Base-by-base conservation (phyloP, 2,329 filamentous ascomycete species). In the Diplodia seriata region DNA sequence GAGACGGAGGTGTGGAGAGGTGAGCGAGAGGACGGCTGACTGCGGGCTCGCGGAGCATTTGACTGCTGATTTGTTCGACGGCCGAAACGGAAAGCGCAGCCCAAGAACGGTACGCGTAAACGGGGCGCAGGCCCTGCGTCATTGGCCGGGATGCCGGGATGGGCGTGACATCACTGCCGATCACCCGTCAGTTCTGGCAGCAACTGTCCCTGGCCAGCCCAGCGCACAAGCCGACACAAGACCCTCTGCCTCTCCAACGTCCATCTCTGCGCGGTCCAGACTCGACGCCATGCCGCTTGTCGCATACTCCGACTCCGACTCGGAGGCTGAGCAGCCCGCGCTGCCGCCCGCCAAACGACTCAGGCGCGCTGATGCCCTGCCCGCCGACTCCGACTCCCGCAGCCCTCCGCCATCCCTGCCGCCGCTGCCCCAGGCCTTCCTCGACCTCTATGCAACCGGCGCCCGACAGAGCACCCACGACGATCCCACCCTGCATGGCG, bases 361-460 rank as follows among this genome's bases (percentile, higher is more conserved):
- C 47, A 49, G 18, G 50, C 55, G 57, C 43, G 29, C 47, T 33
- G 65, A 57, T 26, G 54, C 69, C 67, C 23, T 26, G 43, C 31
- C 54, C 40, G 31, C 69, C 56, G 68, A 63, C 63, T 51, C 69
- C 56, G 68, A 63, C 63, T 51, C 29, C 59, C 59, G 59, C 59
- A 23, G 43, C 47, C 18, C 29, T 47, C 43, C 43, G 26, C 8
- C 14, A 65, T 66, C 70, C 61, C 74, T 57, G 74, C 93, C 92
- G 36, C 91, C 93, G 9, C 85, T 97, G 26, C 94, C 94, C 9
- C 79, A 88, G 14, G 82, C 87, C 67, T 98, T 99, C 78, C 91
- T 93, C 77, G 91, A 97, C 77, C 85, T 98, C 66, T 98, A 99
- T 80, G 91, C 94, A 33, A 90, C 91, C 12, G 91, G 89, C 50